A percentile compares a stretch with the other conserved stretches of the same genome.
Conservation (phyloP, 2,329 filamentous ascomycete genomes). For the Calonectria montana region DNA sequence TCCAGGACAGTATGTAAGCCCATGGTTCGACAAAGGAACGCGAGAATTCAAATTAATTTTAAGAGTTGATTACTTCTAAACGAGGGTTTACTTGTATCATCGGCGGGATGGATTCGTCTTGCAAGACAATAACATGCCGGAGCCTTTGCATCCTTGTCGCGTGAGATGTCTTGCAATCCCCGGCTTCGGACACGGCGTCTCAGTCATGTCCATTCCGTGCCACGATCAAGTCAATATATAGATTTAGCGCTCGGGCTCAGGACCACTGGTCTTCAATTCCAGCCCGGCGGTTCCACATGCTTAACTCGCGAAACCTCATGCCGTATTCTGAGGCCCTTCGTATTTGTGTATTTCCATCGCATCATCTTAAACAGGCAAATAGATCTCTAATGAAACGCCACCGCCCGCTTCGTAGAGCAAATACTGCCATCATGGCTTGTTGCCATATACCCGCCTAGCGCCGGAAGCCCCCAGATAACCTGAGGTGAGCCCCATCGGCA, state of each 20-base stretch:
- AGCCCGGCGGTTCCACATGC: background rate
- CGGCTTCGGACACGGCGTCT: constrained; percentile 1
- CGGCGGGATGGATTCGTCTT: background rate
- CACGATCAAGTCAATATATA: background rate
- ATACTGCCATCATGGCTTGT: background rate
- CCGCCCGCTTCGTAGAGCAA: background rate
- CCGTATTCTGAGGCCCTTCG: constrained; percentile 21
- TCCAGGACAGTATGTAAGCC: background rate
- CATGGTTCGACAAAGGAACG: background rate
- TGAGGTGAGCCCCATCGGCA: background rate
- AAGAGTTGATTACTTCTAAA: constrained; percentile 5
- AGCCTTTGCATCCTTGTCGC: background rate
- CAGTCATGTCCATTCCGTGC: background rate
- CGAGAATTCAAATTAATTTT: constrained; percentile 2
- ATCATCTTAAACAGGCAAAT: background rate
- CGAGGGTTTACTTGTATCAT: constrained; percentile 5
- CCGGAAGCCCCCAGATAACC: background rate
- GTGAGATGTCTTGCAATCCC: background rate
- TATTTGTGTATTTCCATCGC: constrained; percentile 10
- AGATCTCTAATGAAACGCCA: background rate
- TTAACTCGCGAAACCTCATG: constrained; percentile 20
- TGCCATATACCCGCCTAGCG: background rate
- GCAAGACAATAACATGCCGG: background rate
- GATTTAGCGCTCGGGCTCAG: background rate
- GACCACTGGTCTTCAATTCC: background rate